phyloP scores from a whole-genome alignment of 2,329 filamentous ascomycete genomes.

The Onygena corvina region DNA sequence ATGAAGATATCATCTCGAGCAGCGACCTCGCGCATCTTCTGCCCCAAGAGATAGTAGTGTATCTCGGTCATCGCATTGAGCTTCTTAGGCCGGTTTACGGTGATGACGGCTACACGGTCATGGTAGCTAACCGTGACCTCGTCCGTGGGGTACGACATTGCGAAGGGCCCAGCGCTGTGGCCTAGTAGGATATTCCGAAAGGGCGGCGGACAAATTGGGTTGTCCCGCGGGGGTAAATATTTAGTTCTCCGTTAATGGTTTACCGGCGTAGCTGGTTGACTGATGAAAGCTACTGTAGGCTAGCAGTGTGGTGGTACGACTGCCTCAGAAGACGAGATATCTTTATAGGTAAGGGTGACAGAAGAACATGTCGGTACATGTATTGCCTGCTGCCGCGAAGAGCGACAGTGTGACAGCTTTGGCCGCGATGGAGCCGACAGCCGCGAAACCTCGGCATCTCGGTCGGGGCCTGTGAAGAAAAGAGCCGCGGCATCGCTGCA shows the following conservation, averaged over 20 bases:
- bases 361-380: too few relatives aligned
- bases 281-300: too few relatives aligned
- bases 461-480: neutral
- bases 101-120: slow-evolving; percentile 68
- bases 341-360: too few relatives aligned
- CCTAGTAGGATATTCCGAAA: neutral
- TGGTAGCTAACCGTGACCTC: slow-evolving; percentile 49
- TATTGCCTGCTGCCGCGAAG: neutral
- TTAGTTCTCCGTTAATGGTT: too few relatives aligned
- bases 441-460: slow-evolving; percentile 3
- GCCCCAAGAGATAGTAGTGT: slow-evolving; percentile 66
- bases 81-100: slow-evolving; percentile 72
- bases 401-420: too few relatives aligned
- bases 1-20: slow-evolving; percentile 67
- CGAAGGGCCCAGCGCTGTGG: neutral
- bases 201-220: neutral
- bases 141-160: slow-evolving; percentile 19
- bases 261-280: too few relatives aligned
- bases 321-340: too few relatives aligned
- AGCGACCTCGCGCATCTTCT: slow-evolving; percentile 64
- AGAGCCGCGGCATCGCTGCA: neutral
- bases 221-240: too few relatives aligned
- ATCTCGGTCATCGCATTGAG: slow-evolving; percentile 66
- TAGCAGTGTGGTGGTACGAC: too few relatives aligned
- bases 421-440: neutral